Evolutionary conservation across 176 grass and related monocot species (phyloP), one percentile per base, ranked within the genome.

Genomic region (Panicum miliaceum): DNA sequence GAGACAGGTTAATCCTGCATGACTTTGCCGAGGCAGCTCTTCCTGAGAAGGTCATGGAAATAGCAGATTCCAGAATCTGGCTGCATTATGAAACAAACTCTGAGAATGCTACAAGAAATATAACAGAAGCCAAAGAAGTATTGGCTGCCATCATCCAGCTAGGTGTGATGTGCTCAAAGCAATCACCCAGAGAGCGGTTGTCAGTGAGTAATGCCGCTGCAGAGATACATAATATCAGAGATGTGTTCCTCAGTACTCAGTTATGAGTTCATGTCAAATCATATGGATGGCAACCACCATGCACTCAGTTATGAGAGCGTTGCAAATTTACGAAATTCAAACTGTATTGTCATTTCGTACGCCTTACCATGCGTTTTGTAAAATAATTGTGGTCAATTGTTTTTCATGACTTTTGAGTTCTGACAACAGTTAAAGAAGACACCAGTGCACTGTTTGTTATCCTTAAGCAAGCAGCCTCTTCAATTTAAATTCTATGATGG

Each of bases 201-300:
- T 64, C 57, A 74, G 25, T 45, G 2, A 25, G 42, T 2, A 27
- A 73, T 26, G 42, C 45, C 38, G 59, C 81, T 75, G 43, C 32
- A 29, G 70, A 64, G 42, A 83, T 83, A 57, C 70, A 75, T 82
- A 19, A 40, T 11, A 73, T 73, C 41, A 61, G 80, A 82, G 68
- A 82, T 73, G 18, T 16, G 19, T 20, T 45, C 42, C 42, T 45
- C 42, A 12, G 42, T 45, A 11, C 42, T 45, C 42, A 45, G 42
- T 45, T 45, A 10, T 45, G 42, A 45, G 42, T 45, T n/a, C n/a
- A n/a, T n/a, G n/a, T n/a, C n/a, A n/a, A n/a, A n/a, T n/a, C n/a
- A n/a, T n/a, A n/a, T n/a, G n/a, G n/a, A n/a, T n/a, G n/a, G n/a
- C n/a, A n/a, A n/a, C n/a, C n/a, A n/a, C n/a, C n/a, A n/a, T n/a